Percentiles rank a stretch among this genome's conserved stretches.
Evolutionary conservation across 2,329 filamentous ascomycete genomes (phyloP).

Genomic region (Rhexocercosporidium sp.): DNA sequence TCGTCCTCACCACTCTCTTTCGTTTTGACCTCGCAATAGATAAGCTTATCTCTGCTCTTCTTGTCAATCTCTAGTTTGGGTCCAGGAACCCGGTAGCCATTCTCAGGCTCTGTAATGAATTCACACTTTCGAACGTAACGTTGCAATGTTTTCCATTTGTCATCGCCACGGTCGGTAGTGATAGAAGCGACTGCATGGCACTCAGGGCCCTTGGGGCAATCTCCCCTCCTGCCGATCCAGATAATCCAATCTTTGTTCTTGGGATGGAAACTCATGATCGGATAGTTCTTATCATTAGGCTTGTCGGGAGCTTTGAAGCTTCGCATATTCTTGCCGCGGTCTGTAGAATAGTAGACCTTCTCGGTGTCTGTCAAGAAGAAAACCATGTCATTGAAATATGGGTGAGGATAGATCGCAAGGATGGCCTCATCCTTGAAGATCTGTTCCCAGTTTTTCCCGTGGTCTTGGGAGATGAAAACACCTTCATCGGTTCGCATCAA

Average conservation of each 20-base stretch:
- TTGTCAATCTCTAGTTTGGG: slow-evolving; percentile 50
- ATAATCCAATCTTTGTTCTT: slow-evolving; percentile 88
- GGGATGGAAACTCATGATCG: slow-evolving; percentile 80
- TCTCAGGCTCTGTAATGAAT: slow-evolving; percentile 74
- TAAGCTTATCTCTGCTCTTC: slow-evolving; percentile 49
- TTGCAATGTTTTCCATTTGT: slow-evolving; percentile 76
- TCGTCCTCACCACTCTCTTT: slow-evolving; percentile 68
- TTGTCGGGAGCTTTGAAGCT: slow-evolving; percentile 73
- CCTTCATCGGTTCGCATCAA: slow-evolving; percentile 53
- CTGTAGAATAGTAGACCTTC: slow-evolving; percentile 79
- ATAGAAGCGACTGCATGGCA: slow-evolving; percentile 80
- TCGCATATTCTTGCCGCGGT: slow-evolving; percentile 77
- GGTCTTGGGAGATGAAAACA: slow-evolving; percentile 79
- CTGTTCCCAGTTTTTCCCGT: slow-evolving; percentile 84
- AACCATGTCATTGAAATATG: slow-evolving; percentile 81
- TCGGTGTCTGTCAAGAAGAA: slow-evolving; percentile 77
- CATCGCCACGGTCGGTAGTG: slow-evolving; percentile 78
- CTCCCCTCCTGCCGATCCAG: slow-evolving; percentile 73
- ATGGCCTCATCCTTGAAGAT: slow-evolving; percentile 75
- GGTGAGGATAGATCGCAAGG: slow-evolving; percentile 74
- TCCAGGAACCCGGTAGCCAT: slow-evolving; percentile 43
- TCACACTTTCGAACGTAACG: slow-evolving; percentile 82
- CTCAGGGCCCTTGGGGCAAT: slow-evolving; percentile 61
- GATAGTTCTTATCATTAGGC: slow-evolving; percentile 46
- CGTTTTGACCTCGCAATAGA: slow-evolving; percentile 67